Conservation (phyloP, 202 grass and related monocot genomes). For the Schoenoplectus tabernaemontani region DNA sequence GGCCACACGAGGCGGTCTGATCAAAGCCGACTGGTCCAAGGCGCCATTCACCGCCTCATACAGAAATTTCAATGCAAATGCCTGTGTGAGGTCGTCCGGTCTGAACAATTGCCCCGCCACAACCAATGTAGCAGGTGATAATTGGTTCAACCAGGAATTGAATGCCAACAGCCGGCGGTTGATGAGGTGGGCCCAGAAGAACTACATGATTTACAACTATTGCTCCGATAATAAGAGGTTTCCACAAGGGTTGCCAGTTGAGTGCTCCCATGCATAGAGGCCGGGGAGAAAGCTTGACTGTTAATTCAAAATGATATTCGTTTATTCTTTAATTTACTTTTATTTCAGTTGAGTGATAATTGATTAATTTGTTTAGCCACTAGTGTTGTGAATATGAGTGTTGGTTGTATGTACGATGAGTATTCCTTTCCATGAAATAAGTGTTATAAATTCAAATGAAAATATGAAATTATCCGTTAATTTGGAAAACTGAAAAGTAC, state of each 20-base stretch:
- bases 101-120: neutral
- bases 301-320: no score
- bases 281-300: no score
- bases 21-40: constrained; percentile 34
- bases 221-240: constrained; percentile 23
- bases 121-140: constrained; percentile 29
- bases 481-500: no score
- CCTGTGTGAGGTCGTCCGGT: constrained; percentile 10
- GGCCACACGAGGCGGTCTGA: constrained; percentile 31
- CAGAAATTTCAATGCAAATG: constrained; percentile 28
- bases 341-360: no score
- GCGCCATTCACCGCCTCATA: constrained; percentile 31
- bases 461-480: no score
- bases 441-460: no score
- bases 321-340: no score
- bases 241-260: constrained; percentile 26
- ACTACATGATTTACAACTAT: constrained; percentile 35
- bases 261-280: no score
- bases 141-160: constrained; percentile 31
- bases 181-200: constrained; percentile 28
- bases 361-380: no score
- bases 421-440: no score
- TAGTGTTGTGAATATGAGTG: no score
- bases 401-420: no score
- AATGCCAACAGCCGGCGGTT: constrained; percentile 8